Evolutionary conservation across 2,329 filamentous ascomycete genomes (phyloP).

Genomic region (Microsporum audouinii): DNA sequence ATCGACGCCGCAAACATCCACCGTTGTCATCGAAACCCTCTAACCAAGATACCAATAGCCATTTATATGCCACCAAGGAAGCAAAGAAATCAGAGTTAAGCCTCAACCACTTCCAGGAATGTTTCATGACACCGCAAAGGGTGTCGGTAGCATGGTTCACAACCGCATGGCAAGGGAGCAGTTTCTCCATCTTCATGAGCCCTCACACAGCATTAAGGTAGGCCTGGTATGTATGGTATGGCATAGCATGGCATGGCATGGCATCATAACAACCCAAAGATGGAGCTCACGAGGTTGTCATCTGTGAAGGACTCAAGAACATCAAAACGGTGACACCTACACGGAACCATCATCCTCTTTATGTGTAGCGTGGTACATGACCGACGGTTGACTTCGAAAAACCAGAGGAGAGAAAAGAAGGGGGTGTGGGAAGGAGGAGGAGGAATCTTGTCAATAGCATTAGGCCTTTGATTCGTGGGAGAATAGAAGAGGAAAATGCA

Average conservation of each 20-base stretch:
- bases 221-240: not conserved
- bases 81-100: not conserved
- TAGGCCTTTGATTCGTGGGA: not conserved
- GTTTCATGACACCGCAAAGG: not conserved
- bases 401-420: not conserved
- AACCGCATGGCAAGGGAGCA: not conserved
- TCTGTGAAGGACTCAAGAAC: not conserved
- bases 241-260: not conserved
- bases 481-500: conserved; percentile 4
- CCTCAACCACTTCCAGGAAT: not conserved
- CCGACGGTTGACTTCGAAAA: conserved; percentile 3
- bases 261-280: not conserved
- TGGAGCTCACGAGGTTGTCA: conserved; percentile 1
- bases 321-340: conserved; percentile 4
- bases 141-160: not conserved
- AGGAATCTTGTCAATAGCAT: not conserved
- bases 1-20: not conserved
- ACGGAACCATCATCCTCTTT: conserved; percentile 3
- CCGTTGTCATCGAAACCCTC: not conserved
- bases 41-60: not conserved
- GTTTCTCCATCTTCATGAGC: not conserved
- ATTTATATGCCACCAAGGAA: not conserved
- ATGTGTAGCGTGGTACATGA: conserved; percentile 5
- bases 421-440: not conserved
- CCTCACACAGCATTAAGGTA: not conserved